These are phyloP conservation scores for Hibiscus syriacus DNA, from an alignment of 345 rosid genomes.

Conservation along the genomic window DNA sequence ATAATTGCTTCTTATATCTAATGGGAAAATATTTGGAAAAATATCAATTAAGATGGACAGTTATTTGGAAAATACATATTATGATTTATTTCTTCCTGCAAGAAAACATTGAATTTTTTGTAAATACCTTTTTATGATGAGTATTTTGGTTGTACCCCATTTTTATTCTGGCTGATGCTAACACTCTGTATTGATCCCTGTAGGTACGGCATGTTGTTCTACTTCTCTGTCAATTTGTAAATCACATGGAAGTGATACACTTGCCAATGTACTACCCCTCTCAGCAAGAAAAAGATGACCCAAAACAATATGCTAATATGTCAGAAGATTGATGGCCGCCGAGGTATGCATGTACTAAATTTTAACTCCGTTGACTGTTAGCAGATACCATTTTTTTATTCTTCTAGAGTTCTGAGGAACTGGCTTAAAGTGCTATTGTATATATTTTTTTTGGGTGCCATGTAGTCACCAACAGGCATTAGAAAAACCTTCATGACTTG, in stretches of 20 bases:
- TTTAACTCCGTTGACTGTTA: background rate
- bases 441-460: background rate
- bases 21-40: background rate
- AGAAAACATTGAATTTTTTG: background rate
- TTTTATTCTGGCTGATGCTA: background rate
- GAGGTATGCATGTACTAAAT: constrained; percentile 44
- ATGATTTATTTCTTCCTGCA: background rate
- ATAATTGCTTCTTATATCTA: background rate
- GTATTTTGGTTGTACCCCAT: background rate
- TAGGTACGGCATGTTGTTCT: constrained; percentile 81
- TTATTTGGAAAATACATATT: no score
- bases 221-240: constrained; percentile 86
- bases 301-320: constrained; percentile 78
- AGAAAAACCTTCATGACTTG: background rate
- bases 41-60: background rate
- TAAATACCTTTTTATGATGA: background rate
- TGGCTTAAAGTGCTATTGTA: background rate
- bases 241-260: constrained; percentile 66
- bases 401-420: background rate
- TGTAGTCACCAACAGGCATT: background rate
- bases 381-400: background rate
- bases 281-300: constrained; percentile 81
- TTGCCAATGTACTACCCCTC: constrained; percentile 86
- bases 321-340: constrained; percentile 75
- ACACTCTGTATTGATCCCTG: constrained; percentile 5